Evolutionary conservation across 2,329 filamentous ascomycete genomes (phyloP).

Genomic region (Pseudogymnoascus sp.): DNA sequence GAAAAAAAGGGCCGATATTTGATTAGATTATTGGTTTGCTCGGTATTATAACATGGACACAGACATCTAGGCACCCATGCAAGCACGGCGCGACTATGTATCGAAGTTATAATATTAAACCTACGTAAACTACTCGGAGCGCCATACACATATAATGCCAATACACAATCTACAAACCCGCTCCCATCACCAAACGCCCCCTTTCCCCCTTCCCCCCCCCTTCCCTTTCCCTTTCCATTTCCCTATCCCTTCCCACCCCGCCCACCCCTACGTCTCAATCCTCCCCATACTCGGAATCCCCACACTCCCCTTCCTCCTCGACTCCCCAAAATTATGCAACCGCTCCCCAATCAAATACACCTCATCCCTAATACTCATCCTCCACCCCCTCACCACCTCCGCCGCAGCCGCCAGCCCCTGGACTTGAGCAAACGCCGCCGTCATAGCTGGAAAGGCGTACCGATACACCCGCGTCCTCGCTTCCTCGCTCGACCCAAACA

Average conservation of each 20-base stretch:
- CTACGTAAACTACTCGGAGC: background rate
- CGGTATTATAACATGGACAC: too few relatives aligned
- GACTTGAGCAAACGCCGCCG: conserved; percentile 30
- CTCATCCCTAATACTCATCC: conserved; percentile 78
- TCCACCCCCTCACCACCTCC: conserved; percentile 65
- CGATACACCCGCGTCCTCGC: conserved; percentile 39
- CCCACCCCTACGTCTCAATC: conserved; percentile 21
- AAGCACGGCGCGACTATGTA: background rate
- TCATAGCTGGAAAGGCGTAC: conserved; percentile 60
- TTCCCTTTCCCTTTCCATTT: background rate
- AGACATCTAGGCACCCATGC: background rate
- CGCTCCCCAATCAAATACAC: conserved; percentile 93
- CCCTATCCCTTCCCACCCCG: background rate
- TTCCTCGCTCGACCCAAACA: conserved; percentile 26
- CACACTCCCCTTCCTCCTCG: conserved; percentile 10
- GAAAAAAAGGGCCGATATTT: too few relatives aligned
- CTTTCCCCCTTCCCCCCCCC: background rate
- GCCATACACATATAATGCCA: background rate
- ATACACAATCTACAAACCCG: background rate
- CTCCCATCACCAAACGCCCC: conserved; percentile 2
- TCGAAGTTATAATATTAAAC: background rate
- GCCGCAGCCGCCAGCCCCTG: conserved; percentile 42
- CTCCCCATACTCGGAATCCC: conserved; percentile 19
- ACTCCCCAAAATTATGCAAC: conserved; percentile 83
- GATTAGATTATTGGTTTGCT: too few relatives aligned